Percentiles rank a stretch among this genome's conserved stretches.
phyloP scores from a whole-genome alignment of 331 rosid species.

The Rhamnella rubrinervis region DNA sequence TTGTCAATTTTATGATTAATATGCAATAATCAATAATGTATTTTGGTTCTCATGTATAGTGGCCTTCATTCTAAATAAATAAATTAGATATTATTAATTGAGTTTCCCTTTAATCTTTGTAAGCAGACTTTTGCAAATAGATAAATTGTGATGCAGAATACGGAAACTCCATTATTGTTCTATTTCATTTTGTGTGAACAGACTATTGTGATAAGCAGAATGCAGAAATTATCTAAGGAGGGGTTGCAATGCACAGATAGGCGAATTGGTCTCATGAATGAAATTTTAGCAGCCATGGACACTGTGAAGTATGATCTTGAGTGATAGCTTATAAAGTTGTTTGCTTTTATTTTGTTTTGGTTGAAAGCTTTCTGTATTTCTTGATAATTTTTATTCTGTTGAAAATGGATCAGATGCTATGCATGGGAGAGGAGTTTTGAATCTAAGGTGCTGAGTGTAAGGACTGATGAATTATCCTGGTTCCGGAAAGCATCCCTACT shows the following conservation, averaged over 20 bases:
- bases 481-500: slow-evolving; percentile 75
- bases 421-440: slow-evolving; percentile 99
- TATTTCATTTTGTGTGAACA: slow-evolving; percentile 46
- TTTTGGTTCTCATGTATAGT: too few relatives aligned
- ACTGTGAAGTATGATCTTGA: slow-evolving; percentile 71
- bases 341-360: not conserved
- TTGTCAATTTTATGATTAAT: too few relatives aligned
- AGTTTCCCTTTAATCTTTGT: too few relatives aligned
- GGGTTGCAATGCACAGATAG: slow-evolving; percentile 91
- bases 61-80: too few relatives aligned
- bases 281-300: slow-evolving; percentile 94
- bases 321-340: not conserved
- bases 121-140: too few relatives aligned
- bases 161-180: not conserved
- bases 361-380: not conserved
- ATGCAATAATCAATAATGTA: too few relatives aligned
- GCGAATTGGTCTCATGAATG: slow-evolving; percentile 97
- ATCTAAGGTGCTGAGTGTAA: slow-evolving; percentile 59
- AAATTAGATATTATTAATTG: too few relatives aligned
- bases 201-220: slow-evolving; percentile 79
- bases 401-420: slow-evolving; percentile 67
- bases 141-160: too few relatives aligned
- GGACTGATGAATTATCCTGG: slow-evolving; percentile 84
- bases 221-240: slow-evolving; percentile 82
- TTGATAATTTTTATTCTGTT: slow-evolving; percentile 24